These are phyloP conservation scores for Kwoniella bestiolae DNA, from an alignment of 768 basidiomycete genomes.

Conservation along the genomic window DNA sequence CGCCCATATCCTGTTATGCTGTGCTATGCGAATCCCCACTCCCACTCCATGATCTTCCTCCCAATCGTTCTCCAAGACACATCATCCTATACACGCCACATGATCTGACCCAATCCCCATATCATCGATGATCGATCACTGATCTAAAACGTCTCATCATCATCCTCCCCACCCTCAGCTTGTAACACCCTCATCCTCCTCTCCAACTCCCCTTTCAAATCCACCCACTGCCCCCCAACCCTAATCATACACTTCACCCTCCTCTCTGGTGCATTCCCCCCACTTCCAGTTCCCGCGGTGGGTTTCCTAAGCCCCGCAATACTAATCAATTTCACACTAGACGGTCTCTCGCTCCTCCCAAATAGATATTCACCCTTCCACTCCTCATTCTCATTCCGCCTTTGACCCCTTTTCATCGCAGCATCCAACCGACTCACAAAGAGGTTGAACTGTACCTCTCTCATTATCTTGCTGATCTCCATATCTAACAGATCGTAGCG, in stretches of 20 bases:
- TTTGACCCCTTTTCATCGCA: conserved; percentile 37
- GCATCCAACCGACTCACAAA: conserved; percentile 43
- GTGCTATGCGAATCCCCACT: too few species aligned
- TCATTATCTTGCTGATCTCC: conserved; percentile 26
- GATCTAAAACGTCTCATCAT: conserved; percentile 13
- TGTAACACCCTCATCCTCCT: conserved; percentile 15
- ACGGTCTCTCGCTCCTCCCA: conserved; percentile 39
- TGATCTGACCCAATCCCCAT: too few species aligned
- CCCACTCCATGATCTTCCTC: too few species aligned
- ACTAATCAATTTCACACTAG: conserved; percentile 39
- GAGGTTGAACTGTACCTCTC: conserved; percentile 25
- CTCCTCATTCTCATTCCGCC: conserved; percentile 43
- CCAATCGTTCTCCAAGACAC: too few species aligned
- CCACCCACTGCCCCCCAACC: conserved; percentile 31
- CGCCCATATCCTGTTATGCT: not conserved
- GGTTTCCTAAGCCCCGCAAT: conserved; percentile 17
- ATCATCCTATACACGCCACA: too few species aligned
- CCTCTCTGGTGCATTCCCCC: not conserved
- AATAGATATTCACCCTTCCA: conserved; percentile 53
- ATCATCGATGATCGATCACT: not conserved
- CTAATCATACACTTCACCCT: conserved; percentile 32
- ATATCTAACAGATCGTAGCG: conserved; percentile 44
- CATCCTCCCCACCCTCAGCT: not conserved
- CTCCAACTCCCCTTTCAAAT: conserved; percentile 24
- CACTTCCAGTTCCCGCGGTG: too few species aligned